A percentile compares a stretch with the other conserved stretches of the same genome.
phyloP scores from a whole-genome alignment of 192 early-diverging fungal species.

The Linnemannia schmuckeri region DNA sequence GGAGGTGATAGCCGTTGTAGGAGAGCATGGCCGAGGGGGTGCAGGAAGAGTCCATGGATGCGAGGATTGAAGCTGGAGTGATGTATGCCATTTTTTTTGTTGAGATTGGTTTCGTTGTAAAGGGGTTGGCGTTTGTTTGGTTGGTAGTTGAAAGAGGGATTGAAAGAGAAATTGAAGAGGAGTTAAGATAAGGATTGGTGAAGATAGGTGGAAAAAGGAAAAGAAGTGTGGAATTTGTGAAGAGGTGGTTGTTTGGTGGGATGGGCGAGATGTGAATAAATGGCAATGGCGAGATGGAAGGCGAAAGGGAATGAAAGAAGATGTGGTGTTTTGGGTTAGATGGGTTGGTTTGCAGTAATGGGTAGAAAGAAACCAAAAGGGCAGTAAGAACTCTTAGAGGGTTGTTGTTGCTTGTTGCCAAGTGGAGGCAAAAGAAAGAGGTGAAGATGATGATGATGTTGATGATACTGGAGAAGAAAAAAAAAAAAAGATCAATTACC shows the following conservation, averaged over 20 bases:
- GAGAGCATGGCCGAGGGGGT: constrained; percentile 46
- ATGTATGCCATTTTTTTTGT: constrained; percentile 11
- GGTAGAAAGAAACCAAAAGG: background rate
- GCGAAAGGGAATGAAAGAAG: background rate
- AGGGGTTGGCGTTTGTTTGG: background rate
- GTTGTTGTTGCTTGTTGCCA: no score
- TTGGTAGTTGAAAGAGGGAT: background rate
- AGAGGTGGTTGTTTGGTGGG: background rate
- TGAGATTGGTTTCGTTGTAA: background rate
- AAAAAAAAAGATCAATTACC: background rate
- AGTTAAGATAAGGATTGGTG: background rate
- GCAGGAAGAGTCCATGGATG: constrained; percentile 45
- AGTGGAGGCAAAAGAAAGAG: no score
- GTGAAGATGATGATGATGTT: background rate
- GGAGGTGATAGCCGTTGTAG: constrained; percentile 38
- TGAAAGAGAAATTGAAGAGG: background rate
- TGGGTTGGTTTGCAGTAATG: background rate
- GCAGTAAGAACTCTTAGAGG: no score
- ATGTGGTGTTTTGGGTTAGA: no score
- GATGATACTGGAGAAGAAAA: background rate
- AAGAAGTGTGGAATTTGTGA: no score
- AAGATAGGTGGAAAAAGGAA: background rate
- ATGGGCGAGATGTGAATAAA: background rate
- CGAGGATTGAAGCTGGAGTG: constrained; percentile 46
- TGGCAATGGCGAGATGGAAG: background rate